phyloP scores from a whole-genome alignment of 768 basidiomycete species.

The Tulasnella sp. region DNA sequence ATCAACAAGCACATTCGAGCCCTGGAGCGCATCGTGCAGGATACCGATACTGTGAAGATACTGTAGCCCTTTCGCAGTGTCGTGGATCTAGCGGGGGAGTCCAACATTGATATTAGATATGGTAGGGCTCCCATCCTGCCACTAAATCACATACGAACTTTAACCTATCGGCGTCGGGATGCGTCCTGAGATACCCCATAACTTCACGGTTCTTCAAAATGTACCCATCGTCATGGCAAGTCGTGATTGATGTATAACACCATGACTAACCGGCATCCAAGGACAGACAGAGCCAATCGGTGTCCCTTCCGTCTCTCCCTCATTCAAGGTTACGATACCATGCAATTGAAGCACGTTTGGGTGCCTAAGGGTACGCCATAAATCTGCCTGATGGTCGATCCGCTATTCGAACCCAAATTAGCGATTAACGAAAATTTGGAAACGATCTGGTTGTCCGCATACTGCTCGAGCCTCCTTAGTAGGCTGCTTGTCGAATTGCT shows the following conservation, averaged over 20 bases:
- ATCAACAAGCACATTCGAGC: background rate
- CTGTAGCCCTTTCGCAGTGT: background rate
- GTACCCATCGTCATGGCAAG: background rate
- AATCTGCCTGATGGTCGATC: background rate
- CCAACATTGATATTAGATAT: too few relatives aligned
- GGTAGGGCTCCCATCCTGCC: background rate
- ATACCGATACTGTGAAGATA: background rate
- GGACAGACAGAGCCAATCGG: background rate
- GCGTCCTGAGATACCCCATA: background rate
- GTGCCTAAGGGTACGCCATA: background rate
- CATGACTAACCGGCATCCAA: too few relatives aligned
- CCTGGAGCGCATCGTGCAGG: background rate
- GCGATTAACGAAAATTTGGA: too few relatives aligned
- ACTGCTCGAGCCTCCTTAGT: too few relatives aligned
- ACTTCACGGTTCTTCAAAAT: background rate
- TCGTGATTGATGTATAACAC: background rate
- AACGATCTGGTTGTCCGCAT: too few relatives aligned
- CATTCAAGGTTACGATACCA: background rate
- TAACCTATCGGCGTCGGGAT: background rate
- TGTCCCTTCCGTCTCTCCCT: background rate
- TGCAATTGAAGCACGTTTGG: background rate
- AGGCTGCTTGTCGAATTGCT: background rate
- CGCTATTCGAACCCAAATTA: background rate
- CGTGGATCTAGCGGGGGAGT: background rate
- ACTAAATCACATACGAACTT: background rate